Conservation (phyloP, 345 rosid species). For the Brassica nigra region DNA sequence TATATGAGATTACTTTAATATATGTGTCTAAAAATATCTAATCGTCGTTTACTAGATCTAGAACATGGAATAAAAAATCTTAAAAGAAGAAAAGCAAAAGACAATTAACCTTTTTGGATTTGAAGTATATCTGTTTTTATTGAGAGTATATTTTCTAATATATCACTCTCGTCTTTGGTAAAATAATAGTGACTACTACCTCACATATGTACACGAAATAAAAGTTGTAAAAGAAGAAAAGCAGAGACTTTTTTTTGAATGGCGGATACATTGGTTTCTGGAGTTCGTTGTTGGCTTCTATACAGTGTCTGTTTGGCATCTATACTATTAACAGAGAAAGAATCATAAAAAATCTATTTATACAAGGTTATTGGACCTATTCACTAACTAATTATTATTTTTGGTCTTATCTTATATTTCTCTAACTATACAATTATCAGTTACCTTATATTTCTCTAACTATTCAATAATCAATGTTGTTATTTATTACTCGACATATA, state of each 20-base stretch:
- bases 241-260: not conserved
- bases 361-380: no score
- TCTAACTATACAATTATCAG: no score
- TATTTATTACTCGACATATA: no score
- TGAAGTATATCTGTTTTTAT: not conserved
- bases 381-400: no score
- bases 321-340: no score
- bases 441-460: no score
- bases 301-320: not conserved
- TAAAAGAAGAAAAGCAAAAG: conserved; percentile 20
- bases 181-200: not conserved
- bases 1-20: conserved; percentile 6
- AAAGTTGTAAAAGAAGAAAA: not conserved
- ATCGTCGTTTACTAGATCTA: conserved; percentile 1
- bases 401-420: no score
- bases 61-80: not conserved
- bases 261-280: not conserved
- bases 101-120: not conserved
- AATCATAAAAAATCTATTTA: no score
- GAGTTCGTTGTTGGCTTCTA: not conserved
- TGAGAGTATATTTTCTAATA: no score
- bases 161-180: no score
- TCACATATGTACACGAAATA: not conserved
- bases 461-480: no score
- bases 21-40: not conserved